These are phyloP conservation scores for Trebouxia sp. DNA, from an alignment of 139 green algal species.

Conservation along the genomic window DNA sequence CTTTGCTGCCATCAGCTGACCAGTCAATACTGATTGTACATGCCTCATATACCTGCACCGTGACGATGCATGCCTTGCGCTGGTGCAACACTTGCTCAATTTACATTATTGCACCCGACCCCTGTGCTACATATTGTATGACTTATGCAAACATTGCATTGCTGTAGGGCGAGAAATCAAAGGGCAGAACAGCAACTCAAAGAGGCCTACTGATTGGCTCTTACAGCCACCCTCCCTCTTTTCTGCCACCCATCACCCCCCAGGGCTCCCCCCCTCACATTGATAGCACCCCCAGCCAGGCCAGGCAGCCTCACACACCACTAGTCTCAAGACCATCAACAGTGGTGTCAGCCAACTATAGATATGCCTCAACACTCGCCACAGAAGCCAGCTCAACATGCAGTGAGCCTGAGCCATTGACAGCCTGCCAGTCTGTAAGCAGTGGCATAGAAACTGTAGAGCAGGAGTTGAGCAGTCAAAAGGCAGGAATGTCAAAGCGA, in stretches of 20 bases:
- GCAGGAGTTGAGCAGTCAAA: no score
- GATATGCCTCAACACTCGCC: background rate
- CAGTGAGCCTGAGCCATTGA: constrained; percentile 2
- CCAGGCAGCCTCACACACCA: background rate
- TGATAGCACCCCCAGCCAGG: background rate
- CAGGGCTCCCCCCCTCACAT: background rate
- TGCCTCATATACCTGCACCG: no score
- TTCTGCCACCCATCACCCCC: background rate
- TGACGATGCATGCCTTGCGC: no score
- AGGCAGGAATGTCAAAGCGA: background rate
- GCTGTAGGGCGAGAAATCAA: background rate
- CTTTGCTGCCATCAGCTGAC: no score
- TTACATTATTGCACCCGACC: no score
- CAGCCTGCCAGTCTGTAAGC: no score
- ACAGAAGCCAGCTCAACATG: background rate
- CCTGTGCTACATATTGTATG: no score
- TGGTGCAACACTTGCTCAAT: no score
- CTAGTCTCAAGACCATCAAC: background rate
- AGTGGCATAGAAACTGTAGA: no score
- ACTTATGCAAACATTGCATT: no score
- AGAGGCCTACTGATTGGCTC: constrained; percentile 11
- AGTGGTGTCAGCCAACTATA: constrained; percentile 9
- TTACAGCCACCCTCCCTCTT: background rate
- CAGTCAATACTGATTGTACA: no score
- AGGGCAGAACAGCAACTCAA: background rate